Evolutionary conservation across 2,329 filamentous ascomycete species (phyloP), one percentile per base, ranked within the genome.

Genomic region (Aspergillus sp.): DNA sequence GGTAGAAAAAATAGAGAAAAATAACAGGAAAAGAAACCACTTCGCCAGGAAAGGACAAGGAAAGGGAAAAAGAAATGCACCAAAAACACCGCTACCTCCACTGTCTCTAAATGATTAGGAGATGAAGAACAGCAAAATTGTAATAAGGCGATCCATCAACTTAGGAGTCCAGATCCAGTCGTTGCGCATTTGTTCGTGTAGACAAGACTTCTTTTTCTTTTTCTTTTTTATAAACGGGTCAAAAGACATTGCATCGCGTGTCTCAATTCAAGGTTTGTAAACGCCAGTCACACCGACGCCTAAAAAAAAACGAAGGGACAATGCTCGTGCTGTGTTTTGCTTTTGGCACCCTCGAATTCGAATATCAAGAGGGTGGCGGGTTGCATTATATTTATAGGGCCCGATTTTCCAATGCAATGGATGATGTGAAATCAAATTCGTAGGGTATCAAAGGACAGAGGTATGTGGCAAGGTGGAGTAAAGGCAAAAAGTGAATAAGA

Each of bases 61-160:
- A 19, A 19, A 19, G 19, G 19, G 57, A 57, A 57, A 49, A 58
- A 60, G 42, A 55, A 56, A 55, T 61, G 61, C 64, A 65, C 63
- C 64, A 59, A 55, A 53, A 65, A 67, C 64, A 66, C 64, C 63
- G 57, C 58, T 55, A 57, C 61, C 56, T 64, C 61, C 59, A 57
- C 61, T 56, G 57, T 56, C 54, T 65, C 62, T 63, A 64, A 50
- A 57, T 54, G 52, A 53, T 53, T 63, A 63, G 63, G 54, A 61
- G 57, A 60, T 55, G 52, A 58, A 50, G 47, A 53, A 56, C 43
- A 52, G 53, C 19, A 19, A 19, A 55, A 54, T 48, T 56, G 52
- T 44, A 55, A 52, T 58, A 57, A 53, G 54, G 54, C 52, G 47
- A 56, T 32, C 30, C 30, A 32, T 54, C 48, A 52, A 56, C 54